Evolutionary conservation across 148 eudicot genomes (phyloP).

Genomic region (Chenopodium berlandieri): DNA sequence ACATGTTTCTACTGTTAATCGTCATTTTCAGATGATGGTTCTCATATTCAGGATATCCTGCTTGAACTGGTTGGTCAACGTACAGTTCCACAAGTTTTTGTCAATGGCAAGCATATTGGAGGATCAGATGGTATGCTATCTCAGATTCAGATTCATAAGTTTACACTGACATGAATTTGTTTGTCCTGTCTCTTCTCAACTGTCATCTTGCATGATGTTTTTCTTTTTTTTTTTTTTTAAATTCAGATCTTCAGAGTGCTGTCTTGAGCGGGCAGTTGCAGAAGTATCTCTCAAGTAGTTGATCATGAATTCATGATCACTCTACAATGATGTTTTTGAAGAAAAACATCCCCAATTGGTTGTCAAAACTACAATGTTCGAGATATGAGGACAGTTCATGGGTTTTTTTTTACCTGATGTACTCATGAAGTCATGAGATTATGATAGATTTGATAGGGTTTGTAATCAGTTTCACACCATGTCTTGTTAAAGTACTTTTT

Average conservation of each 20-base stretch:
- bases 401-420: conserved; percentile 1
- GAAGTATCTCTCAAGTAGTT: conserved; percentile 53
- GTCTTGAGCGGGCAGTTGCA: conserved; percentile 66
- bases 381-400: neutral
- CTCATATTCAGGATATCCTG: conserved; percentile 73
- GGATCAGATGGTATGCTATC: conserved; percentile 80
- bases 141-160: neutral
- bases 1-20: conserved; percentile 7
- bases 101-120: conserved; percentile 96
- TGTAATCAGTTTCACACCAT: neutral
- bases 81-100: conserved; percentile 97
- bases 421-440: neutral
- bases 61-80: conserved; percentile 85
- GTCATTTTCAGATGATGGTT: conserved; percentile 68
- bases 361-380: neutral
- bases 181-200: neutral
- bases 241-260: conserved; percentile 70
- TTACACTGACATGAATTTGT: neutral
- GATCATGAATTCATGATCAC: conserved; percentile 29
- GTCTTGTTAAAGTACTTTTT: conserved; percentile 5
- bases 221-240: neutral
- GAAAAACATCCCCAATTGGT: neutral
- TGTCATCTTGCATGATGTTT: neutral
- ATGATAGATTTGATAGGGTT: neutral
- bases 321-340: neutral